These are phyloP conservation scores for Wallacemonas rigidus DNA, from an alignment of 208 protist species.

Conservation along the genomic window DNA sequence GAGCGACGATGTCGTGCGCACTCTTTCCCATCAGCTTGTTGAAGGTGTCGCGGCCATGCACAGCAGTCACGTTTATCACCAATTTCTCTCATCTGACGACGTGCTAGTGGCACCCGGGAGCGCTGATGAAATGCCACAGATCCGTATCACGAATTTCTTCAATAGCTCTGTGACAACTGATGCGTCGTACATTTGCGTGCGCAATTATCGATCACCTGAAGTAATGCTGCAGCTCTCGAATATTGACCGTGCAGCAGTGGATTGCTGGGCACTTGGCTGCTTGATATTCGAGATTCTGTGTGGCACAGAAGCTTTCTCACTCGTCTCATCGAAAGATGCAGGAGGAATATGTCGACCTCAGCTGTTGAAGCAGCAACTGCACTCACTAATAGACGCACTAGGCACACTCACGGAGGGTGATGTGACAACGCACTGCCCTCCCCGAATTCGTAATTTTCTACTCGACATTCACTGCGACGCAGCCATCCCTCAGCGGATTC, in stretches of 20 bases:
- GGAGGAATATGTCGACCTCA: slow-evolving; percentile 26
- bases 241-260: slow-evolving; percentile 23
- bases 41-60: slow-evolving; percentile 30
- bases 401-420: slow-evolving; percentile 12
- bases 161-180: slow-evolving; percentile 17
- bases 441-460: slow-evolving; percentile 25
- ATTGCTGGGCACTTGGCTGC: slow-evolving; percentile 35
- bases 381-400: slow-evolving; percentile 22
- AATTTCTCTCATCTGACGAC: slow-evolving; percentile 34
- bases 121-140: slow-evolving; percentile 8
- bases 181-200: slow-evolving; percentile 32
- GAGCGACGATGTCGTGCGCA: slow-evolving; percentile 17
- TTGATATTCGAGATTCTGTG: slow-evolving; percentile 34
- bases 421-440: slow-evolving; percentile 24
- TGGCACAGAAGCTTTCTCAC: slow-evolving; percentile 22
- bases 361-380: slow-evolving; percentile 27
- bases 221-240: slow-evolving; percentile 31
- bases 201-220: slow-evolving; percentile 37
- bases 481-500: slow-evolving; percentile 21
- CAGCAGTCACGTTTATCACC: slow-evolving; percentile 17
- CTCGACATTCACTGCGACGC: slow-evolving; percentile 18
- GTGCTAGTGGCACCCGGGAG: slow-evolving; percentile 15
- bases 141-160: slow-evolving; percentile 33
- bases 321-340: slow-evolving; percentile 17
- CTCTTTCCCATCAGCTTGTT: slow-evolving; percentile 27